Percentiles rank a stretch among this genome's conserved stretches.
Evolutionary conservation across 1,284 basidiomycete species (phyloP).

Genomic region (Moesziomyces sp.): DNA sequence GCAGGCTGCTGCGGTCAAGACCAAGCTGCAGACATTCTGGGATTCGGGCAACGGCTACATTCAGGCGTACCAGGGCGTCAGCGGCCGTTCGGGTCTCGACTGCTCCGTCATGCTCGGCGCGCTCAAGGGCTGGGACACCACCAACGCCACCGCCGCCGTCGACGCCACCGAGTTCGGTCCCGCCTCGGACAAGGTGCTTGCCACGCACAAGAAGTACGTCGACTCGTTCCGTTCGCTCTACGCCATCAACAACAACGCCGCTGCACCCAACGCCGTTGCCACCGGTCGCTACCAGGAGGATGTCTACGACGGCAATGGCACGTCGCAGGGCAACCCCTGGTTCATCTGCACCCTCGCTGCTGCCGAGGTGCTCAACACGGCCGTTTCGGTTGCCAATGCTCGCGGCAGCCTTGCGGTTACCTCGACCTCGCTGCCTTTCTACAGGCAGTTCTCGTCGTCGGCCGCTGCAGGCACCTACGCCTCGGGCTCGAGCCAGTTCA

Average conservation of each 20-base stretch:
- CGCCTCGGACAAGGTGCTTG: conserved; percentile 45
- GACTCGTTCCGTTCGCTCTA: conserved; percentile 50
- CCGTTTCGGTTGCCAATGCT: conserved; percentile 20
- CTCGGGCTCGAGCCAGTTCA: conserved; percentile 21
- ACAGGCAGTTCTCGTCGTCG: conserved; percentile 37
- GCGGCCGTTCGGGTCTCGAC: conserved; percentile 42
- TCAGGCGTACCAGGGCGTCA: conserved; percentile 50
- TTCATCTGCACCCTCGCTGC: conserved; percentile 52
- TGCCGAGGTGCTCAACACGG: conserved; percentile 52
- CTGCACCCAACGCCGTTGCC: conserved; percentile 36
- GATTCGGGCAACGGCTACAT: conserved; percentile 25
- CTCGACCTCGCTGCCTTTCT: conserved; percentile 40
- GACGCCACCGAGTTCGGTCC: conserved; percentile 38
- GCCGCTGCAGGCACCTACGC: conserved; percentile 27
- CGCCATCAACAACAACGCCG: conserved; percentile 45
- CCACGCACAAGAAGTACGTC: conserved; percentile 51
- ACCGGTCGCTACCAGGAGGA: conserved; percentile 47
- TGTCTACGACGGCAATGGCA: conserved; percentile 40
- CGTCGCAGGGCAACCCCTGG: conserved; percentile 53
- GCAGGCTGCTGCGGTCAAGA: conserved; percentile 39
- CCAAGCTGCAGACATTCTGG: conserved; percentile 51
- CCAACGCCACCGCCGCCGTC: conserved; percentile 14
- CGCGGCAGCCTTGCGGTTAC: conserved; percentile 34
- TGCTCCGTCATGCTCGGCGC: conserved; percentile 47
- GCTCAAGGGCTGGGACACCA: conserved; percentile 49